Base-by-base conservation (phyloP, 164 flowering plant species). In the Macadamia tetraphylla region DNA sequence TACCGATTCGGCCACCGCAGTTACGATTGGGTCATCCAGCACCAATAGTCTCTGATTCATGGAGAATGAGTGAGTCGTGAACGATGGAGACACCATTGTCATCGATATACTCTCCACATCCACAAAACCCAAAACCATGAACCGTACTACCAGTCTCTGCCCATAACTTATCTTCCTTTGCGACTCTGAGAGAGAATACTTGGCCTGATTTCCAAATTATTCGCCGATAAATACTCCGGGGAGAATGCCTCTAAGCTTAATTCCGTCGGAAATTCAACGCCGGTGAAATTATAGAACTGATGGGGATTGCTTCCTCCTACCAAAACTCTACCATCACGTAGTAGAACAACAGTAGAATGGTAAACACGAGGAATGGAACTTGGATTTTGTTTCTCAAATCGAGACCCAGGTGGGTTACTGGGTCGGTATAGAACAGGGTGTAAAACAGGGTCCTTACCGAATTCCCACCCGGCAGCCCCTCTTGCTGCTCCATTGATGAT, bases 251-350 rank as follows among this genome's bases (percentile, higher is more conserved):
- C 74, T 3, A 75, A 53, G 49, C 64, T 70, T 15, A 75, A 29
- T 2, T 75, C 74, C 1, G 74, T 75, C 4, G 78, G 78, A 32
- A 30, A 75, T 12, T 32, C 35, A 12, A 67, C 71, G 23, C 58
- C 49, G 3, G 74, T 70, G 65, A 75, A 75, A 17, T 70, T 66
- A 18, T 75, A 70, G 46, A 14, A 62, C 0, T 4, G 12, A 18
- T 75, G 78, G 6, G 78, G 74, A 12, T 75, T 75, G 68, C 74
- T 75, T 1, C 78, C 74, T 0, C 74, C 70, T 8, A 75, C 74
- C 1, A 75, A 59, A 35, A 75, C 59, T 1, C 74, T 58, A 0
- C 71, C 77, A 60, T 75, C 74, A 9, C 74, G 62, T 0, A 75
- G 60, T 57, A 75, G 6, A n/a, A 68, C 44, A 4, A 72, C 75